A percentile compares a stretch with the other conserved stretches of the same genome.
Evolutionary conservation across 441 rosid species (phyloP).

Genomic region (Breynia disticha): DNA sequence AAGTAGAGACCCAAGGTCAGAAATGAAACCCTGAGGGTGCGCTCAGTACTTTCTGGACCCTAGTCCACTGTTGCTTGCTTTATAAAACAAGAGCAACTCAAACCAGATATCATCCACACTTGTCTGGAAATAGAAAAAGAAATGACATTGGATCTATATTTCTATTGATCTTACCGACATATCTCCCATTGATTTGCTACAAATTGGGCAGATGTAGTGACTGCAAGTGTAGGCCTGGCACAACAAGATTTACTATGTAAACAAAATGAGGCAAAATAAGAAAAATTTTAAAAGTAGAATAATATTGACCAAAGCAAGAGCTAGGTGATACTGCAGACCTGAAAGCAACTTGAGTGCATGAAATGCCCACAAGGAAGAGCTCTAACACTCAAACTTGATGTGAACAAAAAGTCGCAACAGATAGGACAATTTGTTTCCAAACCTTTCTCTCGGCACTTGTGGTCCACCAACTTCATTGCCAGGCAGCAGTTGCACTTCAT

Average conservation of each 20-base stretch:
- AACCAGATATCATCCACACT: neutral
- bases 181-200: slow-evolving; percentile 79
- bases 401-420: slow-evolving; percentile 62
- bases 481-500: slow-evolving; percentile 77
- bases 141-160: slow-evolving; percentile 1
- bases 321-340: slow-evolving; percentile 28
- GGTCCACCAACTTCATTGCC: slow-evolving; percentile 54
- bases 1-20: no score
- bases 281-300: slow-evolving; percentile 2
- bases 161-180: slow-evolving; percentile 49
- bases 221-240: slow-evolving; percentile 71
- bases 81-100: neutral
- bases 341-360: slow-evolving; percentile 81
- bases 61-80: no score
- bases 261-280: slow-evolving; percentile 5
- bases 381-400: slow-evolving; percentile 57
- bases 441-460: slow-evolving; percentile 66
- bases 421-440: slow-evolving; percentile 74
- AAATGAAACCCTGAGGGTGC: no score
- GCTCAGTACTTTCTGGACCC: no score
- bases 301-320: slow-evolving; percentile 2
- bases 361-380: slow-evolving; percentile 79
- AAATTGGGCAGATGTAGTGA: slow-evolving; percentile 66
- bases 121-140: neutral
- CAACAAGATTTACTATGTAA: slow-evolving; percentile 1